phyloP scores from a whole-genome alignment of 2,329 filamentous ascomycete genomes.

The Arthroderma sp. region DNA sequence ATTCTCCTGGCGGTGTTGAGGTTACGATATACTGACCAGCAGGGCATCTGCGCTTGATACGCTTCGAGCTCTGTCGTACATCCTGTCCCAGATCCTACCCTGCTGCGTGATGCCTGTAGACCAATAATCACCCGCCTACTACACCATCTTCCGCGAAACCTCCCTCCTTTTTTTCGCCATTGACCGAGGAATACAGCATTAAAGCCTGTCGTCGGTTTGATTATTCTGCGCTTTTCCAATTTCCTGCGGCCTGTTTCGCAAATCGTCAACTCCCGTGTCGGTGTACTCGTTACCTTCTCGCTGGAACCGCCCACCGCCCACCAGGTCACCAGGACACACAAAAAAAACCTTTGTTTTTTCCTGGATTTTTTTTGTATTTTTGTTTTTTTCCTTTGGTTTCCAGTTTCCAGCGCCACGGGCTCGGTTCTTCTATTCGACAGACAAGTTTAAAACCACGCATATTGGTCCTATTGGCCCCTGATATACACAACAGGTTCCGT shows the following conservation, averaged over 20 bases:
- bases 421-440: slow-evolving; percentile 8
- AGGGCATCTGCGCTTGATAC: too few relatives aligned
- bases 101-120: slow-evolving; percentile 1
- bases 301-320: background rate
- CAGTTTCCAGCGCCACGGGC: slow-evolving; percentile 9
- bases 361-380: background rate
- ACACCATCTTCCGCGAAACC: background rate
- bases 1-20: background rate
- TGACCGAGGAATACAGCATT: background rate
- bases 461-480: slow-evolving; percentile 6
- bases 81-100: background rate
- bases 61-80: background rate
- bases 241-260: background rate
- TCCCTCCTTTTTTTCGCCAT: background rate
- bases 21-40: too few relatives aligned
- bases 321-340: background rate
- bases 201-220: too few relatives aligned
- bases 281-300: background rate
- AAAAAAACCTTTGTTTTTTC: background rate
- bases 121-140: background rate
- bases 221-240: background rate
- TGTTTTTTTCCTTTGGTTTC: background rate
- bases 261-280: background rate
- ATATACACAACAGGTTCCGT: slow-evolving; percentile 2
- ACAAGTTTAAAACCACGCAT: slow-evolving; percentile 6